Base-by-base conservation (phyloP, 352 stramenopile genomes). In the Phytopythium oedochilum region DNA sequence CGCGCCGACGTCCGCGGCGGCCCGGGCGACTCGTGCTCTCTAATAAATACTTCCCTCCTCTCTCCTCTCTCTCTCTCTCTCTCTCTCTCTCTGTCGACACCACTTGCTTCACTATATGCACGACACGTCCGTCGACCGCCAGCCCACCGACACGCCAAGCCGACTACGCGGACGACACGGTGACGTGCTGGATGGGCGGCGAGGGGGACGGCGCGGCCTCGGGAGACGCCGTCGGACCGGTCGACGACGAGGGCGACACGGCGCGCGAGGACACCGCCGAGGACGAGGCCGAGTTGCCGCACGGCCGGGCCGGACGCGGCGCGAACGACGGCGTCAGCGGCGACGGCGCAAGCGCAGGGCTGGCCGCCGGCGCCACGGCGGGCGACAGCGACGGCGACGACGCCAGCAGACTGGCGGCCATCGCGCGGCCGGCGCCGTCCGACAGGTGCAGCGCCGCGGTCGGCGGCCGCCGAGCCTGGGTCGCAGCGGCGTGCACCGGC, bases 181-280 rank as follows among this genome's bases (percentile, higher is more conserved):
- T 87, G 39, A 88, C 66, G 51, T 88, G 80, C 49, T 88, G 80
- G 63, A 90, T 58, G 15, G 71, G 68, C 38, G 70, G 73, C 9
- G 76, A 77, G 31, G 73, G 38, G 26, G 42, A 48, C 7, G 22
- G 12, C 11, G 47, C 20, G 6, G 20, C 20, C 47, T 53, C 47
- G 11, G 47, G 47, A 0, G 47, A 42, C 17, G 31, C 7, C 6
- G 47, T 23, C 47, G 70, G 62, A 38, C 86, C 72, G 2, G 76
- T 59, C 1, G 78, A 82, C 36, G 75, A 80, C 29, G 73, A 60
- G 14, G 67, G 68, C 6, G 73, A 71, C 35, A 66, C 55, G 34
- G 64, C 72, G 44, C 64, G 59, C 14, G 71, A 59, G 18, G 74
- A 71, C 28, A 65, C 69, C 15, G 71, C 64, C 20, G 58, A 54